phyloP scores from a whole-genome alignment of 2,329 filamentous ascomycete species.

The Xylaria sp. region DNA sequence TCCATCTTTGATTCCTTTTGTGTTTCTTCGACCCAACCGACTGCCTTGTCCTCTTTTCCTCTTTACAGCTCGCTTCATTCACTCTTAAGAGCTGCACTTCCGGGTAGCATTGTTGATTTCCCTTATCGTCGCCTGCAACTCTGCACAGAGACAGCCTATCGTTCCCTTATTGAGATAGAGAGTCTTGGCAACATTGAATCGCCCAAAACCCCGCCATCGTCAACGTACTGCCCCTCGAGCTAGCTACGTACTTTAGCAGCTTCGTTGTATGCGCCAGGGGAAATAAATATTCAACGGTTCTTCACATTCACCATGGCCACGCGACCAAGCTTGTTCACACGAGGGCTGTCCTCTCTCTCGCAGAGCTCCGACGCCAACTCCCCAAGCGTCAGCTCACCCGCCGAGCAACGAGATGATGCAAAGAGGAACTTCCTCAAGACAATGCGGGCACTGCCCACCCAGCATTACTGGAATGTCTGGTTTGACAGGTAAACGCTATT shows the following conservation, averaged over 20 bases:
- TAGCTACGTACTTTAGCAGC: background rate
- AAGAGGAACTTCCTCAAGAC: conserved; percentile 86
- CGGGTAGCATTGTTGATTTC: background rate
- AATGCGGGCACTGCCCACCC: conserved; percentile 77
- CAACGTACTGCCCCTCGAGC: background rate
- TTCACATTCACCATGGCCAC: conserved; percentile 59
- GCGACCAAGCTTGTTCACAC: conserved; percentile 69
- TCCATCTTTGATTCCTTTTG: conserved; percentile 17
- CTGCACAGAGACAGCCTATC: conserved; percentile 4
- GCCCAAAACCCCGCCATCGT: conserved; percentile 34
- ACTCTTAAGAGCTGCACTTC: background rate
- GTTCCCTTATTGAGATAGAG: conserved; percentile 14
- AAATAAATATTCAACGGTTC: conserved; percentile 13
- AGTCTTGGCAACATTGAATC: conserved; percentile 40
- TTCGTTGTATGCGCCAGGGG: conserved; percentile 18
- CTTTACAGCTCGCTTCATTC: conserved; percentile 7
- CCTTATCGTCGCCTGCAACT: background rate
- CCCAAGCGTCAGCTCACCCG: conserved; percentile 72
- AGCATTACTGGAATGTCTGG: conserved; percentile 83
- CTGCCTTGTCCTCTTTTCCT: background rate
- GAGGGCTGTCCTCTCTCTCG: conserved; percentile 71
- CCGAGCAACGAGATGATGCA: conserved; percentile 78
- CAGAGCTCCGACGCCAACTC: conserved; percentile 70
- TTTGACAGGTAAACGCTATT: conserved; percentile 66
- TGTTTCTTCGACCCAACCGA: conserved; percentile 12